phyloP scores from a whole-genome alignment of 2,329 filamentous ascomycete genomes.

The Exophiala alcalophila region DNA sequence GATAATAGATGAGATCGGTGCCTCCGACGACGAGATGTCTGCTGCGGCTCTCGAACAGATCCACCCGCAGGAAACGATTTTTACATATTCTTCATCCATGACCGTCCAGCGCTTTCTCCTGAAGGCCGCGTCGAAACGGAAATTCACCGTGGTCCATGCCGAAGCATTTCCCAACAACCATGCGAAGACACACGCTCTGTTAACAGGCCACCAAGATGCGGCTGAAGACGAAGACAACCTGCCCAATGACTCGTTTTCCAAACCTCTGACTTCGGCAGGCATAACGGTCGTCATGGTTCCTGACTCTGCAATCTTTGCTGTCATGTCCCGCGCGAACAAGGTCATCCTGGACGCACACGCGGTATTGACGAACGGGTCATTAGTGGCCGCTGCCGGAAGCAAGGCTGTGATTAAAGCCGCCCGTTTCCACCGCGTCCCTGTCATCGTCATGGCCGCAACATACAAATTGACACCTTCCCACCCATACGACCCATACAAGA shows the following conservation, averaged over 20 bases:
- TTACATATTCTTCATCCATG: conserved; percentile 80
- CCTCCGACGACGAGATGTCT: conserved; percentile 91
- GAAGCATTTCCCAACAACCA: conserved; percentile 70
- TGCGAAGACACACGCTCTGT: conserved; percentile 58
- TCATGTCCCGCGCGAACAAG: conserved; percentile 95
- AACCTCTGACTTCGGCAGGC: conserved; percentile 72
- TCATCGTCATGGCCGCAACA: conserved; percentile 84
- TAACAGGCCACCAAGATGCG: conserved; percentile 52
- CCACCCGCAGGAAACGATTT: conserved; percentile 85
- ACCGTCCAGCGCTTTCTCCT: conserved; percentile 88
- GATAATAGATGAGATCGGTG: conserved; percentile 90
- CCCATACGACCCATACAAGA: conserved; percentile 73
- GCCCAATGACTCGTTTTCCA: conserved; percentile 60
- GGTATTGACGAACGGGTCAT: conserved; percentile 81
- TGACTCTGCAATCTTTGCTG: conserved; percentile 81
- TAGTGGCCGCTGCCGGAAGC: conserved; percentile 81
- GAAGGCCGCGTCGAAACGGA: conserved; percentile 81
- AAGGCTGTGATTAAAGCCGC: conserved; percentile 81
- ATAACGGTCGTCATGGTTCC: conserved; percentile 80
- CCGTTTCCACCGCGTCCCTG: conserved; percentile 74
- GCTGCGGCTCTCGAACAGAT: conserved; percentile 87
- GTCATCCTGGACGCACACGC: conserved; percentile 86
- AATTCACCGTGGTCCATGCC: conserved; percentile 85
- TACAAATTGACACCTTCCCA: conserved; percentile 93
- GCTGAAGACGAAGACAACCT: conserved; percentile 44